These are phyloP conservation scores for Cymbidium sinense DNA, from an alignment of 106 monocot genomes.

Conservation along the genomic window DNA sequence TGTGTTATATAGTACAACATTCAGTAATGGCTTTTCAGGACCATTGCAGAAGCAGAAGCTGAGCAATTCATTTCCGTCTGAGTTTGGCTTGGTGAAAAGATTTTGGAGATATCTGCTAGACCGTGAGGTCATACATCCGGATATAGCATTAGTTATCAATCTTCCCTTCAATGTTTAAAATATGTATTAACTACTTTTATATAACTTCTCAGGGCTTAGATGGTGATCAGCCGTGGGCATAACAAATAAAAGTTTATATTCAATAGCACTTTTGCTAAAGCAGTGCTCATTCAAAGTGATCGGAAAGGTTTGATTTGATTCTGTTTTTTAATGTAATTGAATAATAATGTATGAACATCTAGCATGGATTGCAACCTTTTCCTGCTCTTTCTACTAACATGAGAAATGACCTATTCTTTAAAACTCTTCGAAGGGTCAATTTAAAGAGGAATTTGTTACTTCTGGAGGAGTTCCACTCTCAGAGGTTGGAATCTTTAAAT, in stretches of 20 bases:
- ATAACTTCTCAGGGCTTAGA: slow-evolving; percentile 49
- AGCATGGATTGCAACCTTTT: background rate
- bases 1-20: background rate
- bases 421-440: slow-evolving; percentile 66
- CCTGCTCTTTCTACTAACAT: background rate
- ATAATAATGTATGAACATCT: background rate
- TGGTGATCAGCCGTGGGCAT: slow-evolving; percentile 71
- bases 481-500: slow-evolving; percentile 46
- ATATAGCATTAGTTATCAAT: background rate
- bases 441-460: slow-evolving; percentile 98
- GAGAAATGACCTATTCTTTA: background rate
- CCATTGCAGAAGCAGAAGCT: slow-evolving; percentile 68
- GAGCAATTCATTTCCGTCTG: slow-evolving; percentile 56
- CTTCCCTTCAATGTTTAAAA: background rate
- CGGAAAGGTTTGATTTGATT: slow-evolving; percentile 53
- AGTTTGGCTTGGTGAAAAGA: slow-evolving; percentile 71
- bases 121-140: slow-evolving; percentile 42
- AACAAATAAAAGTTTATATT: slow-evolving; percentile 52
- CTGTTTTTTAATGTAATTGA: background rate
- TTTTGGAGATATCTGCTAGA: slow-evolving; percentile 85
- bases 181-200: slow-evolving; percentile 10
- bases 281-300: slow-evolving; percentile 65
- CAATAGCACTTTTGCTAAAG: slow-evolving; percentile 63
- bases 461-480: slow-evolving; percentile 94
- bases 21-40: slow-evolving; percentile 10